phyloP scores from a whole-genome alignment of 805 yeast genomes.

The Myxozyma melibiosi region DNA sequence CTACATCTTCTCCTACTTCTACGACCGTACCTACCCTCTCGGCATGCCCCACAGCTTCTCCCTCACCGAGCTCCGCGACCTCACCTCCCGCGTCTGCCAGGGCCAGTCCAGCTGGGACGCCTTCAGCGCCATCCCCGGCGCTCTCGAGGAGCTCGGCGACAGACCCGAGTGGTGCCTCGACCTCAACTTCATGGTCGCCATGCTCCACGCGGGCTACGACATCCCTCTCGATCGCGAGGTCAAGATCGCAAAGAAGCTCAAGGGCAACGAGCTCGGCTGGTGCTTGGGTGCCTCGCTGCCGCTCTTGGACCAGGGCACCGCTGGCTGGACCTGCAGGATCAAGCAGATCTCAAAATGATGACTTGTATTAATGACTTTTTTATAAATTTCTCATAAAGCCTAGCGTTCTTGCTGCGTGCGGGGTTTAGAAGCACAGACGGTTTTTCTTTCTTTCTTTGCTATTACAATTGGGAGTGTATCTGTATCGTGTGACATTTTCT shows the following conservation, averaged over 20 bases:
- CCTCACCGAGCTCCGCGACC: conserved; percentile 75
- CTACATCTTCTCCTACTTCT: conserved; percentile 91
- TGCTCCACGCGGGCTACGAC: conserved; percentile 95
- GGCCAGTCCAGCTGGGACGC: conserved; percentile 79
- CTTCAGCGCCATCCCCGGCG: conserved; percentile 65
- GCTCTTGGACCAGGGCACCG: conserved; percentile 60
- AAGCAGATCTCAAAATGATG: conserved; percentile 18
- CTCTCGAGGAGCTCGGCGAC: conserved; percentile 62
- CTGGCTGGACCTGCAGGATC: conserved; percentile 69
- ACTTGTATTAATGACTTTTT: not conserved
- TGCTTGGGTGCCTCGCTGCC: conserved; percentile 98
- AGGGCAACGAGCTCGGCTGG: conserved; percentile 94
- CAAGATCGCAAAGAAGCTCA: conserved; percentile 87
- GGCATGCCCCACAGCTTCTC: conserved; percentile 94
- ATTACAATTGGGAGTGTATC: no score
- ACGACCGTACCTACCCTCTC: conserved; percentile 89
- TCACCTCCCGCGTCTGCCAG: conserved; percentile 81
- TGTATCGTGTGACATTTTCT: no score
- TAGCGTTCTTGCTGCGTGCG: not conserved
- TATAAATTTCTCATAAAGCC: not conserved
- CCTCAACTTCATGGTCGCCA: conserved; percentile 82
- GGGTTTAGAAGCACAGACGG: not conserved
- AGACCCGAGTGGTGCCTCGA: conserved; percentile 97
- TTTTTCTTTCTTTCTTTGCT: not conserved
- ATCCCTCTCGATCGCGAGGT: conserved; percentile 88